Base-by-base conservation (phyloP, 305 asterid species). In the Fraxinus sp. region DNA sequence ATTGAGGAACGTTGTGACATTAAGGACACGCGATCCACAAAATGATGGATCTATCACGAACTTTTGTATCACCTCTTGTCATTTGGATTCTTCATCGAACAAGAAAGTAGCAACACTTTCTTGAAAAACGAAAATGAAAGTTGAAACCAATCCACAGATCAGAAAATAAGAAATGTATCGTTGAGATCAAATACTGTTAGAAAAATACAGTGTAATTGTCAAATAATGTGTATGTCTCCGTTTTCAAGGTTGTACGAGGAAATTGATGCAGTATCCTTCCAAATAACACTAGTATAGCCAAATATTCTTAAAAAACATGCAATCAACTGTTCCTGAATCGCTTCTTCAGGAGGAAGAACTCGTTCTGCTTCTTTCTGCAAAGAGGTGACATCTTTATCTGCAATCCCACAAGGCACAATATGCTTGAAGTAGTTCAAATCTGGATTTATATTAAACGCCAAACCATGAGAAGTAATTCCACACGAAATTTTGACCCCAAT, bases 391-490 rank as follows among this genome's bases (percentile, higher is more conserved):
- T 87, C 98, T 85, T 92, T 95, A 84, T 92, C 91, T 4, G 88
- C 88, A 80, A 94, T 90, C 82, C 99, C 99, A 86, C 98, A 94
- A 0, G 98, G 97, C 85, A 94, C 94, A 18, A 95, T 95, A 84
- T 95, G 91, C 86, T 93, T 88, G 85, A 91, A 95, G 85, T 90
- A 93, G 66, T 57, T 86, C 88, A 95, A 84, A 89, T 95, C 97
- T 28, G 98, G 98, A 82, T 89, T 81, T 62, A 93, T 85, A 74
- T 94, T 95, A 82, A 92, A 95, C 0, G 98, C 96, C 86, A 92
- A 73, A 6, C 98, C 97, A 59, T 95, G 99, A 24, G 93, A 93
- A 2, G 99, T 91, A 77, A 94, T 88, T 35, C 97, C 94, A 36
- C 93, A 90, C 68, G 94, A 91, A 73, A 95, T 94, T 8, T 90